Conservation (phyloP, 768 basidiomycete species). For the Naganishia vaughanmartiniae region DNA sequence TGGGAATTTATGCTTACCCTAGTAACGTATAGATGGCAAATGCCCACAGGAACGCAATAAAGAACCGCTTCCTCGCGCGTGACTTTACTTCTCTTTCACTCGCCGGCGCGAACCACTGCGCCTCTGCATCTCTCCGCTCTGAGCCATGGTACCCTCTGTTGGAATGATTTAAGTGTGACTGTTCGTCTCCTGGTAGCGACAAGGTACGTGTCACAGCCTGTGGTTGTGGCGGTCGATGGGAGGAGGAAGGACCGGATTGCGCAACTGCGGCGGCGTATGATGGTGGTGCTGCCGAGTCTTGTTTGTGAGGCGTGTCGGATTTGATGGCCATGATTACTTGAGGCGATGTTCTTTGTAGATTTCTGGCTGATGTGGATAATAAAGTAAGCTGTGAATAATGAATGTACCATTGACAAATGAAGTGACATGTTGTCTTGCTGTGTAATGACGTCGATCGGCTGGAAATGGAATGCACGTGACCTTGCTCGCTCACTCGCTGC, state of each 20-base stretch:
- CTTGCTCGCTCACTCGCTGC: too few relatives aligned
- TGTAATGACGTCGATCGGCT: not conserved
- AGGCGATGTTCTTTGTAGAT: too few relatives aligned
- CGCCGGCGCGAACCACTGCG: constrained; percentile 19
- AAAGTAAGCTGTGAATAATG: too few relatives aligned
- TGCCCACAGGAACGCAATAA: constrained; percentile 24
- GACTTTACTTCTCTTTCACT: constrained; percentile 13
- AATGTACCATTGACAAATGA: too few relatives aligned
- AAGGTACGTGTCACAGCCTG: not conserved
- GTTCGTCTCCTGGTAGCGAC: constrained; percentile 23
- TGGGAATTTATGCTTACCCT: not conserved
- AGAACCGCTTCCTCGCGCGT: constrained; percentile 27
- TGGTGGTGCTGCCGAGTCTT: constrained; percentile 13
- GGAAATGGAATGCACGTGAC: not conserved
- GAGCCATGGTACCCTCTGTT: not conserved
- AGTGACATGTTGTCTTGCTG: too few relatives aligned
- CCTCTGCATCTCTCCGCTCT: constrained; percentile 1
- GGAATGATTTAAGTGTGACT: not conserved
- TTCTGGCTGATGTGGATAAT: too few relatives aligned
- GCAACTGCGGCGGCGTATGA: constrained; percentile 19
- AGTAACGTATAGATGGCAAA: constrained; percentile 18
- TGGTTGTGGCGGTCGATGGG: not conserved
- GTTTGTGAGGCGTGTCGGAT: constrained; percentile 3
- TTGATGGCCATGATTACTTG: constrained; percentile 1
- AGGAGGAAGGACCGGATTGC: not conserved